Conservation (phyloP, 2,329 filamentous ascomycete genomes). For the Claviceps sp. region DNA sequence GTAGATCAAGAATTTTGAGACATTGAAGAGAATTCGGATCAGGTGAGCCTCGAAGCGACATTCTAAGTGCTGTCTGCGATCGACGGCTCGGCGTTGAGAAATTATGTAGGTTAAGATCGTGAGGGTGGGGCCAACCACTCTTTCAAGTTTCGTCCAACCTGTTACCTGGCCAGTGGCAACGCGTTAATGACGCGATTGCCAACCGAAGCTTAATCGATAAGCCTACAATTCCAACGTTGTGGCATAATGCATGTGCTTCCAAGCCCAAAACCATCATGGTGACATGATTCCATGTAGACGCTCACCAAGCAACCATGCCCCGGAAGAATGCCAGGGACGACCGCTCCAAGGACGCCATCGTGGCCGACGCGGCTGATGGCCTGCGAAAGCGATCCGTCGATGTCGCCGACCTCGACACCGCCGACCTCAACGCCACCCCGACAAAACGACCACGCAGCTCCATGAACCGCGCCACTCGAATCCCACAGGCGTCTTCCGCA, state of each 20-base stretch:
- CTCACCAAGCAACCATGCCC: conserved; percentile 3
- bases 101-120: too few species aligned
- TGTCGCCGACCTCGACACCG: conserved; percentile 13
- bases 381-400: conserved; percentile 14
- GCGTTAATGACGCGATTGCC: too few species aligned
- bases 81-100: too few species aligned
- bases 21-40: too few species aligned
- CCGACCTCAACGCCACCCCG: conserved; percentile 16
- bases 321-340: not conserved
- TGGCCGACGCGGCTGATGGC: not conserved
- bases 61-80: too few species aligned
- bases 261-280: not conserved
- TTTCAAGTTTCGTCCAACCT: too few species aligned
- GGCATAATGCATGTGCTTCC: not conserved
- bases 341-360: not conserved
- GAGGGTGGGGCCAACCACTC: too few species aligned
- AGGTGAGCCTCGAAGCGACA: too few species aligned
- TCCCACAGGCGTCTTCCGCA: not conserved
- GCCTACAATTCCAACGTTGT: not conserved
- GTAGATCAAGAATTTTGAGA: too few species aligned
- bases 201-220: not conserved
- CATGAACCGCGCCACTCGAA: not conserved
- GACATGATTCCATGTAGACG: not conserved
- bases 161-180: too few species aligned
- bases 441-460: conserved; percentile 19